Percentiles rank a stretch among this genome's conserved stretches.
These are phyloP conservation scores for Ramaria sp. DNA, from an alignment of 768 basidiomycete species.

Conservation along the genomic window DNA sequence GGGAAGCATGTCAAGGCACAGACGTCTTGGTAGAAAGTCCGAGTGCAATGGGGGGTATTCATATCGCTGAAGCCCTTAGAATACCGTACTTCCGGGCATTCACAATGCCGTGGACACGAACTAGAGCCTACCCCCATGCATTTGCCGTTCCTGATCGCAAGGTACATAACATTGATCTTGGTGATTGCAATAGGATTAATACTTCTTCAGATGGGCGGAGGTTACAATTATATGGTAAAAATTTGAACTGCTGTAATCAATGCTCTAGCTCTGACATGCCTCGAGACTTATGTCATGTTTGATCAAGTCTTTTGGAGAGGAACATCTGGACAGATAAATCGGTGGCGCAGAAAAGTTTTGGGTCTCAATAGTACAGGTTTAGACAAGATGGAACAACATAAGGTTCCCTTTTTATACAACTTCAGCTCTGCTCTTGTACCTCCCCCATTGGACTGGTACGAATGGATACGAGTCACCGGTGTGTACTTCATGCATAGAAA, in stretches of 20 bases:
- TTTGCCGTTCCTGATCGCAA: conserved; percentile 96
- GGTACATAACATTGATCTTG: conserved; percentile 26
- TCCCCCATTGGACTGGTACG: conserved; percentile 94
- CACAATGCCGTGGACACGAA: conserved; percentile 97
- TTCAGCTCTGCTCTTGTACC: conserved; percentile 89
- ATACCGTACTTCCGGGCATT: conserved; percentile 96
- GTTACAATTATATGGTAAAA: conserved; percentile 95
- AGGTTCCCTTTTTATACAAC: conserved; percentile 96
- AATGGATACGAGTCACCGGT: conserved; percentile 96
- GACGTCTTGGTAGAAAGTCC: conserved; percentile 93
- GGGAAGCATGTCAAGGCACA: conserved; percentile 92
- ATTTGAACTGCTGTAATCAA: neutral
- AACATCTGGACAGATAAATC: conserved; percentile 87
- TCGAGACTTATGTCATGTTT: conserved; percentile 88
- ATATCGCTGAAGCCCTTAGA: conserved; percentile 88
- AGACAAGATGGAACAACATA: conserved; percentile 95
- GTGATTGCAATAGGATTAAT: neutral
- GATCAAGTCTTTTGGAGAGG: conserved; percentile 98
- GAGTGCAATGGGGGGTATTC: conserved; percentile 93
- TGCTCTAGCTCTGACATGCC: neutral
- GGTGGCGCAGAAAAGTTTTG: conserved; percentile 76
- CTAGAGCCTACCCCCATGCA: conserved; percentile 94
- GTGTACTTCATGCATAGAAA: conserved; percentile 9
- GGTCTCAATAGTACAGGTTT: conserved; percentile 72
- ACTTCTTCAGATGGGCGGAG: conserved; percentile 70